phyloP scores from a whole-genome alignment of 805 yeast genomes.

The Starmerella apicola region DNA sequence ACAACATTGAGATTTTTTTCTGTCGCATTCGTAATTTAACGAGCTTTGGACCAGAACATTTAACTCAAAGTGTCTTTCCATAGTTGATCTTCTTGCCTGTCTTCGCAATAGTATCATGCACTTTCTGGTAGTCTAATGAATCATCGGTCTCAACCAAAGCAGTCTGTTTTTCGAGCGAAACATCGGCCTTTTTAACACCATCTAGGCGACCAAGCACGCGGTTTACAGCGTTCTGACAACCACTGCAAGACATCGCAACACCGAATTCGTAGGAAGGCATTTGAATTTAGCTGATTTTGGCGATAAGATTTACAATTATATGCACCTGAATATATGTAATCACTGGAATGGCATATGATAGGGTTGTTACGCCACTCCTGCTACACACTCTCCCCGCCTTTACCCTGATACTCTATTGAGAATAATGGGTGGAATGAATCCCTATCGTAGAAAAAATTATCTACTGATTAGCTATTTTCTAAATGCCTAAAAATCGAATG shows the following conservation, averaged over 20 bases:
- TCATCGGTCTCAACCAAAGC: slow-evolving; percentile 61
- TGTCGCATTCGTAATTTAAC: no score
- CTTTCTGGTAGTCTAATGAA: slow-evolving; percentile 55
- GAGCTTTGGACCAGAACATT: no score
- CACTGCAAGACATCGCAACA: slow-evolving; percentile 23
- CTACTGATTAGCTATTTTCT: no score
- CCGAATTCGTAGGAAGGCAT: slow-evolving; percentile 22
- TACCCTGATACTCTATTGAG: no score
- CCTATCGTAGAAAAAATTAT: no score
- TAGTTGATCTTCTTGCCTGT: slow-evolving; percentile 75
- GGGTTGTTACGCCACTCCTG: slow-evolving; percentile 3
- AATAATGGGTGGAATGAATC: no score
- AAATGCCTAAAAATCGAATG: no score
- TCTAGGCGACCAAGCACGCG: slow-evolving; percentile 57
- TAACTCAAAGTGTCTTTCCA: slow-evolving; percentile 39
- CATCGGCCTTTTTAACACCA: slow-evolving; percentile 62
- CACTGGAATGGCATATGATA: slow-evolving; percentile 1
- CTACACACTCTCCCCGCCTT: no score
- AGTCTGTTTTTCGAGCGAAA: slow-evolving; percentile 67
- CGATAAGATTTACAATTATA: neutral
- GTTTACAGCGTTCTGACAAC: slow-evolving; percentile 80
- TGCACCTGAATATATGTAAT: neutral
- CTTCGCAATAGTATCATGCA: slow-evolving; percentile 68
- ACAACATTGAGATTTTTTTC: no score
- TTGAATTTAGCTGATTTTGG: neutral